Base-by-base conservation (phyloP, 805 yeast species). In the Hanseniaspora taiwanica region DNA sequence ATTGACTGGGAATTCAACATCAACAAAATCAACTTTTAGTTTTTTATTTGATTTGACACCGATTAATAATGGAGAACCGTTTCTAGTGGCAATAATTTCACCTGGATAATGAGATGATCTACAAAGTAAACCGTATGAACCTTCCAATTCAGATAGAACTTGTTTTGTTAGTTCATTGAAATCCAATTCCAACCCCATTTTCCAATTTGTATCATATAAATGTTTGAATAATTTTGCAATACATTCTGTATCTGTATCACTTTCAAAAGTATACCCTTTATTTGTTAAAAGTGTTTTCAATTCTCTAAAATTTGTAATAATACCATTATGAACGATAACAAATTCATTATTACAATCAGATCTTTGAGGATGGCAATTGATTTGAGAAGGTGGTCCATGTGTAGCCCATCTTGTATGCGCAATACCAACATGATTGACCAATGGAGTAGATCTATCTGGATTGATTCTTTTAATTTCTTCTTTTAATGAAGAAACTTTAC, bases 371-470 rank as follows among this genome's bases (percentile, higher is more conserved):
- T 91, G 99, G 59, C 97, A 91, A 69, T 91, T 91, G 46, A 62
- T 52, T 46, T 71, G 75, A 49, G 75, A 76, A 43, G 96, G 96
- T 53, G 78, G 83, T 63, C 99, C 99, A 62, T 91, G 99, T 29
- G 99, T 91, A 39, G 99, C 99, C 99, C 99, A 91, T 69, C 99
- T 82, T 12, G 99, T 91, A 65, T 91, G 99, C 19, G 98, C 97
- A 60, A 91, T 91, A 58, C 95, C 98, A 45, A 78, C 86, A 58
- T 91, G 98, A 59, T 80, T 76, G 51, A 74, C 78, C 56, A 84
- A 86, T 17, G 74, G 69, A 45, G 73, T 76, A 21, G 69, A 62
- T 51, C 79, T 69, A 53, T 81, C 74, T 43, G 78, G 71, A 36
- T 72, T 59, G 18, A 59, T 55, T 18, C 59, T 48, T 24, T 63